Conservation (phyloP, 2,329 filamentous ascomycete species). For the Aureobasidium sp. region DNA sequence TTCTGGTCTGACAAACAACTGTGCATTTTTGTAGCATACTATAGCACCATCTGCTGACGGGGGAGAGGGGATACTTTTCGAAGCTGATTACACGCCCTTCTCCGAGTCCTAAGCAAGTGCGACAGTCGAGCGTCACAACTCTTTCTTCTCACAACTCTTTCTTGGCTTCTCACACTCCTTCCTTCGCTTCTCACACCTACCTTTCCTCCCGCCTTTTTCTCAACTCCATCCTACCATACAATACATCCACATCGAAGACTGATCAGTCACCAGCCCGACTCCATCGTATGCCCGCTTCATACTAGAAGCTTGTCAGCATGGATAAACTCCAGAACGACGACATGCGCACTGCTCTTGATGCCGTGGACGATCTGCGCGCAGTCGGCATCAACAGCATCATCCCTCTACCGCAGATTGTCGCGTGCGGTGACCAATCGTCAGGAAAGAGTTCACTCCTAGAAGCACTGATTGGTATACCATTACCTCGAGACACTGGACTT, state of each 20-base stretch:
- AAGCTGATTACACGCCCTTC: no score
- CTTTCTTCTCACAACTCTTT: no score
- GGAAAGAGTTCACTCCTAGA: constrained; percentile 60
- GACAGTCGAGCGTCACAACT: background rate
- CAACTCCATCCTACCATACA: background rate
- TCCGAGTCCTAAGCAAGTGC: background rate
- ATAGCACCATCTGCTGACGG: no score
- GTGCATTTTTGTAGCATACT: no score
- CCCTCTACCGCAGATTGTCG: constrained; percentile 29
- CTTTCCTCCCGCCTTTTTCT: background rate
- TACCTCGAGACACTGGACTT: no score
- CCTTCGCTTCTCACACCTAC: no score
- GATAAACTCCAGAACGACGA: constrained; percentile 20
- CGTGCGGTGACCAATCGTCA: constrained; percentile 52
- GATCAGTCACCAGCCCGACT: background rate
- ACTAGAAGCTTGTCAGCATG: background rate
- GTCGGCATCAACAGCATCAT: constrained; percentile 34
- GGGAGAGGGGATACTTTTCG: no score
- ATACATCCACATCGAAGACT: background rate
- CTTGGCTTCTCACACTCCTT: no score
- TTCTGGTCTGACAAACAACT: no score
- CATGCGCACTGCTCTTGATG: constrained; percentile 42
- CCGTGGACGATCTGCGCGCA: constrained; percentile 44
- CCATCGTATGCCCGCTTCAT: background rate
- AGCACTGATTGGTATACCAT: constrained; percentile 50